A percentile compares a stretch with the other conserved stretches of the same genome.
These are phyloP conservation scores for Dictyostelium brefeldianum DNA, from an alignment of 78 protist genomes.

Conservation along the genomic window DNA sequence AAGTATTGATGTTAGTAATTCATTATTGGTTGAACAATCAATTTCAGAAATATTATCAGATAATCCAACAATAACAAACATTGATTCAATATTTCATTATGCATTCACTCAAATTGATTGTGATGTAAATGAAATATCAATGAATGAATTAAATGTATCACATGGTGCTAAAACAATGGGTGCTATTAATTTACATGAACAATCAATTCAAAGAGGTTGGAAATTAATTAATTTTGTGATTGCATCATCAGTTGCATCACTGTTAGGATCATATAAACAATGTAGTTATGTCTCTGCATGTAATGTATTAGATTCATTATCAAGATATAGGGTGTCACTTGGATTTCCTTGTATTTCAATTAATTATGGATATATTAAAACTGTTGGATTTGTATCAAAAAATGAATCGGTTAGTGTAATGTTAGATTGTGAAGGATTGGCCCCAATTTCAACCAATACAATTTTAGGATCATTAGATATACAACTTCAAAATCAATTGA, in stretches of 20 bases:
- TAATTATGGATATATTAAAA: background rate
- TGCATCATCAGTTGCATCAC: background rate
- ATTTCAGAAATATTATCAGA: background rate
- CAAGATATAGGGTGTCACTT: background rate
- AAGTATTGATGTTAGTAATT: background rate
- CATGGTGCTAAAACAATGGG: conserved; percentile 14
- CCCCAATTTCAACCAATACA: background rate
- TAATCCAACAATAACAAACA: background rate
- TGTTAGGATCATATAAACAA: background rate
- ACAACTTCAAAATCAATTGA: no score
- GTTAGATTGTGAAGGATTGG: background rate
- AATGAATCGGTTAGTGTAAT: background rate
- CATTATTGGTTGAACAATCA: background rate
- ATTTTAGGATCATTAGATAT: background rate
- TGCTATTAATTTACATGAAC: background rate
- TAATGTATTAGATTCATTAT: background rate
- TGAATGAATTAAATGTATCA: background rate
- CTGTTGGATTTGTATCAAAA: background rate
- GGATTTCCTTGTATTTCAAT: background rate
- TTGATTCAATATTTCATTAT: background rate
- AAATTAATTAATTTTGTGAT: background rate
- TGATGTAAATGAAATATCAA: background rate
- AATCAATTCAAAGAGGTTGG: background rate
- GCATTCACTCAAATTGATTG: background rate
- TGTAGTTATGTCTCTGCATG: background rate